These are phyloP conservation scores for Calocybe indica DNA, from an alignment of 768 basidiomycete genomes.

Conservation along the genomic window DNA sequence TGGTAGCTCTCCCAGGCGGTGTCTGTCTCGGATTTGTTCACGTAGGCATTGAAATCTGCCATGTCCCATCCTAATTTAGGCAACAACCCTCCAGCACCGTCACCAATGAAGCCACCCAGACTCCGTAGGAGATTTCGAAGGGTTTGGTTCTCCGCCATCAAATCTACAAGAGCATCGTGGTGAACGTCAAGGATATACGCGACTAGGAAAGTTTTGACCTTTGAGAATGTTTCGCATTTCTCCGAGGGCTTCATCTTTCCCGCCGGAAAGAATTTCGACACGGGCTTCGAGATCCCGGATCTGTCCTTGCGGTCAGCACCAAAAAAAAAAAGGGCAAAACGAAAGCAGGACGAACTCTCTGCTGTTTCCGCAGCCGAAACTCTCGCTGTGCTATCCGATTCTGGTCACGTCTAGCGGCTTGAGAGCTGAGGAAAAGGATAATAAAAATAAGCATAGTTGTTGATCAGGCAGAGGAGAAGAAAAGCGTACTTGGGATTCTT, in stretches of 20 bases:
- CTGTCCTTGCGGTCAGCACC: conserved; percentile 30
- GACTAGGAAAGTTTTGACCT: conserved; percentile 31
- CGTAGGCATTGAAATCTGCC: conserved; percentile 71
- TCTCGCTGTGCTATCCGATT: conserved; percentile 92
- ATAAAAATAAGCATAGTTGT: conserved; percentile 9
- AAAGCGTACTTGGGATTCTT: conserved; percentile 79
- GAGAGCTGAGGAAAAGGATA: conserved; percentile 48
- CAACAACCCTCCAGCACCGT: conserved; percentile 74
- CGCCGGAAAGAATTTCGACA: conserved; percentile 91
- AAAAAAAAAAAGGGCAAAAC: not conserved
- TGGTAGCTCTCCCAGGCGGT: conserved; percentile 91
- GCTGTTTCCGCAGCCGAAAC: conserved; percentile 88
- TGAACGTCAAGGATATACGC: not conserved
- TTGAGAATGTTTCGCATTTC: conserved; percentile 81
- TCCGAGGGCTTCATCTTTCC: conserved; percentile 81
- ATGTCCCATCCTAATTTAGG: conserved; percentile 76
- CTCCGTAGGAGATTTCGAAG: conserved; percentile 74
- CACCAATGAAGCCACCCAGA: conserved; percentile 79
- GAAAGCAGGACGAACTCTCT: conserved; percentile 44
- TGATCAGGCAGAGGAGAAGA: conserved; percentile 2
- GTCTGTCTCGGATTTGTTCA: conserved; percentile 87
- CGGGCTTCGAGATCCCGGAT: conserved; percentile 94
- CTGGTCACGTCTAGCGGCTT: conserved; percentile 83
- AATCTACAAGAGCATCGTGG: conserved; percentile 36
- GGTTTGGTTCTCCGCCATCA: conserved; percentile 86